Evolutionary conservation across 108 stramenopile species (phyloP).

Genomic region (Mediolabrus comicus): DNA sequence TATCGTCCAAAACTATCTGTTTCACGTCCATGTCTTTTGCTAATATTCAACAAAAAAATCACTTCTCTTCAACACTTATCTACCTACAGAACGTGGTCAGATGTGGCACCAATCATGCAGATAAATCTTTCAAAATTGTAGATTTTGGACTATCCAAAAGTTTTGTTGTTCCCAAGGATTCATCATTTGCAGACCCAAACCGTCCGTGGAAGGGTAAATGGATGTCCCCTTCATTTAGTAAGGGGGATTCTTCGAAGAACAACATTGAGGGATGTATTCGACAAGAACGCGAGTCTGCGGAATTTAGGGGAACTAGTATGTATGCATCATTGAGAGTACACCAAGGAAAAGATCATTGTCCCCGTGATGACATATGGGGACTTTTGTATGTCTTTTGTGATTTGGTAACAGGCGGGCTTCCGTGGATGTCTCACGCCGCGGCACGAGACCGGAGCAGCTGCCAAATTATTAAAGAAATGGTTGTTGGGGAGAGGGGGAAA

Average conservation of each 20-base stretch:
- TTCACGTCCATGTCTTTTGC: not conserved
- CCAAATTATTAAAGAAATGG: constrained; percentile 73
- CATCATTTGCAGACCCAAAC: constrained; percentile 52
- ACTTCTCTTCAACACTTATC: not conserved
- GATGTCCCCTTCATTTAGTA: constrained; percentile 43
- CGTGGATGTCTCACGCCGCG: constrained; percentile 86
- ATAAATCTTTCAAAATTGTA: constrained; percentile 57
- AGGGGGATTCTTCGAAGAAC: not conserved
- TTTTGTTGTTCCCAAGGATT: constrained; percentile 73
- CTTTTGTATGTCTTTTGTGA: constrained; percentile 89
- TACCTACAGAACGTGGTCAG: constrained; percentile 60
- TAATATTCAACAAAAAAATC: no score
- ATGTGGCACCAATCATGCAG: constrained; percentile 34
- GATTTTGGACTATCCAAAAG: constrained; percentile 88
- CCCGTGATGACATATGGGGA: constrained; percentile 86
- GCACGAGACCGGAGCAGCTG: constrained; percentile 67
- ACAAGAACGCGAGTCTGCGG: constrained; percentile 67
- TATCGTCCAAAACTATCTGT: not conserved
- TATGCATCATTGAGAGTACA: constrained; percentile 81
- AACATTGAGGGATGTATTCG: constrained; percentile 48
- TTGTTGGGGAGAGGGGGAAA: constrained; percentile 58
- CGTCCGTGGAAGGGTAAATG: constrained; percentile 65
- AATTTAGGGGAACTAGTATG: constrained; percentile 87
- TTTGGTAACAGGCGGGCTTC: constrained; percentile 79
- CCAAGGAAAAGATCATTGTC: constrained; percentile 76